Percentiles rank a stretch among this genome's conserved stretches.
Evolutionary conservation across 805 yeast species (phyloP).

Genomic region (Tetrapisispora namnaoensis): DNA sequence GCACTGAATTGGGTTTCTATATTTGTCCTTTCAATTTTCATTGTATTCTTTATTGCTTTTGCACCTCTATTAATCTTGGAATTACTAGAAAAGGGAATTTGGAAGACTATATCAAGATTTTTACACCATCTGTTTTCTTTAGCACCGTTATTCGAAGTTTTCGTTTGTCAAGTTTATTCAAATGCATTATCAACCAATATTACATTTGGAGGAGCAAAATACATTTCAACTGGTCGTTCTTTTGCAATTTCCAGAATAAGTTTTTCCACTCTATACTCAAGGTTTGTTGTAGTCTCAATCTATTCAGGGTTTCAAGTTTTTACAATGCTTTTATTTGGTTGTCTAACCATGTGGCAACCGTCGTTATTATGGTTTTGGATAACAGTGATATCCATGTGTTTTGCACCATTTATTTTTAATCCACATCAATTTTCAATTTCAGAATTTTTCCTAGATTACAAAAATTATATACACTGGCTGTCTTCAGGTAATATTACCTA

Average conservation of each 20-base stretch:
- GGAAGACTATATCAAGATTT: constrained; percentile 64
- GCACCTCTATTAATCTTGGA: constrained; percentile 84
- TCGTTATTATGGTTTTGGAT: constrained; percentile 68
- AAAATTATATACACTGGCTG: constrained; percentile 61
- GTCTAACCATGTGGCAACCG: constrained; percentile 73
- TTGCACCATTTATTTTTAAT: constrained; percentile 67
- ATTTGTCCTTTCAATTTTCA: constrained; percentile 80
- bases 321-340: constrained; percentile 63
- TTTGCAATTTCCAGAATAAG: constrained; percentile 78
- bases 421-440: constrained; percentile 66
- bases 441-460: constrained; percentile 64
- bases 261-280: constrained; percentile 61
- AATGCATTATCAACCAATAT: constrained; percentile 65
- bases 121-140: constrained; percentile 68
- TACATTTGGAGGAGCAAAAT: constrained; percentile 84
- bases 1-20: constrained; percentile 85
- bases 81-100: constrained; percentile 70
- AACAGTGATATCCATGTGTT: constrained; percentile 51
- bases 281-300: constrained; percentile 67
- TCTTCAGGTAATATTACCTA: constrained; percentile 64
- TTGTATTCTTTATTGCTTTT: constrained; percentile 87
- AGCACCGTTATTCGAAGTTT: constrained; percentile 89
- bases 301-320: constrained; percentile 67
- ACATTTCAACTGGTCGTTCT: constrained; percentile 89
- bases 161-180: constrained; percentile 89